Percentiles rank a stretch among this genome's conserved stretches.
phyloP scores from a whole-genome alignment of 2,329 filamentous ascomycete genomes.

The Hypoxylon rubiginosum region DNA sequence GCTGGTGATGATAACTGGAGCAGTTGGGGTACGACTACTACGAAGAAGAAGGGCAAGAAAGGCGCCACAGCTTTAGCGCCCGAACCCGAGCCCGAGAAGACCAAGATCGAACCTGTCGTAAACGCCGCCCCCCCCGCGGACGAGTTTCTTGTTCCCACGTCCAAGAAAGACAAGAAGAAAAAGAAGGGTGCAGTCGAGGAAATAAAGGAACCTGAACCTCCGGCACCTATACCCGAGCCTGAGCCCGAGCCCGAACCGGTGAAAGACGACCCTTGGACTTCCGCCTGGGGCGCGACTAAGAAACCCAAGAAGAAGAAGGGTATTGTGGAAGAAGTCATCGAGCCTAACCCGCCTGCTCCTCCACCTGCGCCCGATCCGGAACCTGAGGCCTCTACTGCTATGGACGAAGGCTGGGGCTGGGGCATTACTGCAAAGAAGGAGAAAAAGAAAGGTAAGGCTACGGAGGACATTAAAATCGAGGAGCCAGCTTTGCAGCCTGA shows the following conservation, averaged over 20 bases:
- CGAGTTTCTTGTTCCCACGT: slow-evolving; percentile 43
- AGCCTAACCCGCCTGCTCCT: slow-evolving; percentile 34
- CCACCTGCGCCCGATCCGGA: slow-evolving; percentile 44
- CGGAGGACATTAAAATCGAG: slow-evolving; percentile 45
- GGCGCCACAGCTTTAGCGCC: slow-evolving; percentile 43
- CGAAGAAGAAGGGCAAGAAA: slow-evolving; percentile 59
- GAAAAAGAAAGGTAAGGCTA: slow-evolving; percentile 50
- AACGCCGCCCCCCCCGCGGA: slow-evolving; percentile 19
- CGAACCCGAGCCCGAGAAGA: slow-evolving; percentile 42
- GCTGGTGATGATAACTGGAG: slow-evolving; percentile 49
- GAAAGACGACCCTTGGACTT: slow-evolving; percentile 32
- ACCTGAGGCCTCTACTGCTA: slow-evolving; percentile 49
- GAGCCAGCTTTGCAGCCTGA: slow-evolving; percentile 51
- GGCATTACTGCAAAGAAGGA: slow-evolving; percentile 48
- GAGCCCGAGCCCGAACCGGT: slow-evolving; percentile 19
- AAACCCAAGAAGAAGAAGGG: slow-evolving; percentile 50
- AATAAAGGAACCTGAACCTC: slow-evolving; percentile 29
- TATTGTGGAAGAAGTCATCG: slow-evolving; percentile 33
- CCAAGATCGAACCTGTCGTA: slow-evolving; percentile 13
- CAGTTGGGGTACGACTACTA: slow-evolving; percentile 53
- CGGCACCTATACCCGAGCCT: slow-evolving; percentile 30
- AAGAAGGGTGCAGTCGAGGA: slow-evolving; percentile 50
- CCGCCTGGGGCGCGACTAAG: neutral
- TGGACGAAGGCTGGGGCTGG: slow-evolving; percentile 45
- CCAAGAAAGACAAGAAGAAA: slow-evolving; percentile 58